Base-by-base conservation (phyloP, 192 early-diverging fungal species). In the Diversispora epigaea region DNA sequence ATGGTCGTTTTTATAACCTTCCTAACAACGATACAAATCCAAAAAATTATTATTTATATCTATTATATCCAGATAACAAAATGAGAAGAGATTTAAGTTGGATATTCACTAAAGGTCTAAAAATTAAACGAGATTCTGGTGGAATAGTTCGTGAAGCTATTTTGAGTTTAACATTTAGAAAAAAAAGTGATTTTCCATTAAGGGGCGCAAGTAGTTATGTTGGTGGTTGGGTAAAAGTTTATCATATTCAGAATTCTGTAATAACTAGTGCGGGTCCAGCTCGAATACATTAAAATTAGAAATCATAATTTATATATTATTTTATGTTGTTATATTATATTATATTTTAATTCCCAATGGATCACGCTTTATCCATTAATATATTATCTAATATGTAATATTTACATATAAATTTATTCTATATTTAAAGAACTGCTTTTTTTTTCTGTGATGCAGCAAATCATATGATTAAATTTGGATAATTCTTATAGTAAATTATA, bases 41-140 rank as follows among this genome's bases (percentile, higher is more conserved):
- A 58, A 58, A 22, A 25, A 58, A 58, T 58, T 58, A 58, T 58
- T 22, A 58, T 58, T 58, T 58, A 11, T 58, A 58, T 22, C 17
- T 58, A 58, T 58, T 58, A 12, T 22, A 58, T 58, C 57, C 57
- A 10, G n/a, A 58, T 58, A 58, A 58, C 11, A 58, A 3, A 22
- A 22, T 58, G 25, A n/a, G 57, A 0, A 58, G 57, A 17, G 57
- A 58, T 22, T 58, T 58, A 22, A 22, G 21, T 58, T 11, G 11
- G 25, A 7, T 58, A 5, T 58, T 58, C 25, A n/a, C 8, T 11
- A 19, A 22, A 22, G 57, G 57, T 11, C 25, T 58, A 11, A 58
- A n/a, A n/a, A n/a, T n/a, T n/a, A n/a, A n/a, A n/a, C n/a, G 8
- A 0, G 25, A 21, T 19, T 11, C 9, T 58, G 21, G 21, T 58